Conservation (phyloP, 2,329 filamentous ascomycete species). For the Ophiocordyceps camponoti-saundersi region DNA sequence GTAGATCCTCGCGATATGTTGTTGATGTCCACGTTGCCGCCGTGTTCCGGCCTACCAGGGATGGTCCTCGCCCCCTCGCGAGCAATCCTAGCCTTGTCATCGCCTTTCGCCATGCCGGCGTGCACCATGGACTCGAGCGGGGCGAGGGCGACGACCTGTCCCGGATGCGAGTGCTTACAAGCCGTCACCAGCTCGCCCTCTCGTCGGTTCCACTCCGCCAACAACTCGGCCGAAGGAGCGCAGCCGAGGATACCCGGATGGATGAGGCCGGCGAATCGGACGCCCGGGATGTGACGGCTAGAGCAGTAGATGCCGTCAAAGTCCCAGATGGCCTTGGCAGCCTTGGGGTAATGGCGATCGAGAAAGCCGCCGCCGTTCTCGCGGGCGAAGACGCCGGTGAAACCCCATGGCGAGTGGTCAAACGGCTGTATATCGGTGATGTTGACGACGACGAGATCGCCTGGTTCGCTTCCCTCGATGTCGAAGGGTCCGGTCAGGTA, state of each 20-base stretch:
- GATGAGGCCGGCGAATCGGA: constrained; percentile 77
- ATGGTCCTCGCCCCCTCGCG: constrained; percentile 72
- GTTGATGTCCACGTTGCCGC: constrained; percentile 86
- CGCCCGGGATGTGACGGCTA: constrained; percentile 71
- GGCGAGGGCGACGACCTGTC: constrained; percentile 57
- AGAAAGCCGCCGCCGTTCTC: constrained; percentile 79
- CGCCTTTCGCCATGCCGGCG: constrained; percentile 44
- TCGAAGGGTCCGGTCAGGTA: constrained; percentile 85
- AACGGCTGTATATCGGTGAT: constrained; percentile 90
- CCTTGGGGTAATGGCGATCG: constrained; percentile 71
- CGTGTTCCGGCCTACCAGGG: constrained; percentile 70
- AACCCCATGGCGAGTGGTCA: constrained; percentile 75
- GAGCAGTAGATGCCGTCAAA: constrained; percentile 52
- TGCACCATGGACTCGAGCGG: constrained; percentile 58
- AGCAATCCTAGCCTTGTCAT: constrained; percentile 49
- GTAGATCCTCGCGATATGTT: constrained; percentile 65
- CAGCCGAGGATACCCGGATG: constrained; percentile 86
- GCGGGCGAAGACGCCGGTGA: constrained; percentile 66
- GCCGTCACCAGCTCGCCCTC: constrained; percentile 65
- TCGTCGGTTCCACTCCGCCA: constrained; percentile 68
- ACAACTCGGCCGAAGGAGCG: constrained; percentile 62
- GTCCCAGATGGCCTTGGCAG: constrained; percentile 48
- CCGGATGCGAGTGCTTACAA: constrained; percentile 33
- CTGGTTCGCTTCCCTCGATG: constrained; percentile 66
- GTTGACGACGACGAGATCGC: constrained; percentile 71